Percentiles rank a stretch among this genome's conserved stretches.
These are phyloP conservation scores for Solidago caesia DNA, from an alignment of 129 eudicot species.

Conservation along the genomic window DNA sequence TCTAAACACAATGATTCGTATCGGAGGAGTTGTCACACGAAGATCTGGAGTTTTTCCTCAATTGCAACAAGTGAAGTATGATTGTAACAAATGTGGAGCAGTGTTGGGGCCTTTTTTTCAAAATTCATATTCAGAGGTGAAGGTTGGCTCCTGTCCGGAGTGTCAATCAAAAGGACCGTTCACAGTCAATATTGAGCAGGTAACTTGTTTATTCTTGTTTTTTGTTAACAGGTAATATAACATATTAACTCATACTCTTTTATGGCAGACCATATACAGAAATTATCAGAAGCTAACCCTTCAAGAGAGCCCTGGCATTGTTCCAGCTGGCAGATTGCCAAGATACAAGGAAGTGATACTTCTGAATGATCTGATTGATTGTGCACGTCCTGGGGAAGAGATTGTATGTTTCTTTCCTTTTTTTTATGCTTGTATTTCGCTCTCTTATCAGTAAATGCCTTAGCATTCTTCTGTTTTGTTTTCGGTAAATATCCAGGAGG, in stretches of 20 bases:
- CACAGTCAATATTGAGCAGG: slow-evolving; percentile 96
- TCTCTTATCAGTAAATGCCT: slow-evolving; percentile 3
- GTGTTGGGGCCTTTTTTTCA: slow-evolving; percentile 91
- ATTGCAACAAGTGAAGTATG: slow-evolving; percentile 95
- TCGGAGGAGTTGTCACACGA: slow-evolving; percentile 96
- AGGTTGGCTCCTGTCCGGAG: slow-evolving; percentile 98
- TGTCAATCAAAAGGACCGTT: slow-evolving; percentile 99
- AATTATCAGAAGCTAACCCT: slow-evolving; percentile 95
- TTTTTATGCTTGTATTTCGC: not conserved
- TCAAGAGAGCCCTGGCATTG: slow-evolving; percentile 99
- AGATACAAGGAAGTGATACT: slow-evolving; percentile 97
- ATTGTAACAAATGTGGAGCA: slow-evolving; percentile 88
- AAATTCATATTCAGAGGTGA: slow-evolving; percentile 94
- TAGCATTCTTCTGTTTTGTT: slow-evolving; percentile 1
- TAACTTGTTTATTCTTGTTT: slow-evolving; percentile 18
- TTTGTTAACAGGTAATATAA: slow-evolving; percentile 4
- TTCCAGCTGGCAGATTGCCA: slow-evolving; percentile 97
- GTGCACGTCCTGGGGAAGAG: slow-evolving; percentile 99
- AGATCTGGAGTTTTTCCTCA: slow-evolving; percentile 99
- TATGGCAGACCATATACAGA: slow-evolving; percentile 78
- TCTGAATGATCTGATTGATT: slow-evolving; percentile 90
- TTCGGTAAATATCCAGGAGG: slow-evolving; percentile 56
- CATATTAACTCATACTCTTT: slow-evolving; percentile 9
- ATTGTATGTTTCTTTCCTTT: slow-evolving; percentile 48
- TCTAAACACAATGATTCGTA: slow-evolving; percentile 94